phyloP scores from a whole-genome alignment of 1,139 yeast genomes.

The Pichia sp. region DNA sequence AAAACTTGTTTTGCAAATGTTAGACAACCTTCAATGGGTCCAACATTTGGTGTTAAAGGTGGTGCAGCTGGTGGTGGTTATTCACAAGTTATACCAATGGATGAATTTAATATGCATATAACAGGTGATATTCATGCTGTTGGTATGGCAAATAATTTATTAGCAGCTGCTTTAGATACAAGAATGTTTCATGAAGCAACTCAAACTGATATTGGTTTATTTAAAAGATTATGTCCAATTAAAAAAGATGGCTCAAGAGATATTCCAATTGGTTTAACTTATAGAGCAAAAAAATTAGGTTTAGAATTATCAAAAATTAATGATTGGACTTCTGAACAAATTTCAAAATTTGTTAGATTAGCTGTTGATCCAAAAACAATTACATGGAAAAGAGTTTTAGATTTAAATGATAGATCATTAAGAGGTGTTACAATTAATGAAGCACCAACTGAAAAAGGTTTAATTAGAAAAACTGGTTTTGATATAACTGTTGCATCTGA shows the following conservation, averaged over 20 bases:
- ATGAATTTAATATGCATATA: constrained; percentile 95
- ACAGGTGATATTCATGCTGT: constrained; percentile 99
- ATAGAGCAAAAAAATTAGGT: constrained; percentile 74
- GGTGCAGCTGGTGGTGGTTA: constrained; percentile 99
- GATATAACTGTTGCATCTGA: constrained; percentile 97
- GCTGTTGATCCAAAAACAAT: constrained; percentile 92
- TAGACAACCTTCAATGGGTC: constrained; percentile 99
- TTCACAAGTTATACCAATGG: constrained; percentile 98
- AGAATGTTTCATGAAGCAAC: constrained; percentile 95
- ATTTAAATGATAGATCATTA: constrained; percentile 88
- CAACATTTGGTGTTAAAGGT: constrained; percentile 97
- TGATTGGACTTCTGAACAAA: constrained; percentile 75
- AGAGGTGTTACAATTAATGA: constrained; percentile 90
- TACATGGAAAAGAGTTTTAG: constrained; percentile 96
- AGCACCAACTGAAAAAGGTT: constrained; percentile 93
- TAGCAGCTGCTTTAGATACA: constrained; percentile 97
- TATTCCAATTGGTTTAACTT: constrained; percentile 73
- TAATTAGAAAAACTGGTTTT: constrained; percentile 84
- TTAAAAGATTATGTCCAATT: constrained; percentile 80
- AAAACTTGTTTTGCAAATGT: constrained; percentile 91
- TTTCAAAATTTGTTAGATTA: constrained; percentile 69
- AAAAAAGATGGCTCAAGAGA: constrained; percentile 71
- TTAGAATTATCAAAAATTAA: constrained; percentile 77
- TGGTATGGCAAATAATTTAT: constrained; percentile 87
- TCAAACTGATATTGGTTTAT: constrained; percentile 84